Conservation (phyloP, 2,329 filamentous ascomycete genomes). For the Lomentospora prolificans region DNA sequence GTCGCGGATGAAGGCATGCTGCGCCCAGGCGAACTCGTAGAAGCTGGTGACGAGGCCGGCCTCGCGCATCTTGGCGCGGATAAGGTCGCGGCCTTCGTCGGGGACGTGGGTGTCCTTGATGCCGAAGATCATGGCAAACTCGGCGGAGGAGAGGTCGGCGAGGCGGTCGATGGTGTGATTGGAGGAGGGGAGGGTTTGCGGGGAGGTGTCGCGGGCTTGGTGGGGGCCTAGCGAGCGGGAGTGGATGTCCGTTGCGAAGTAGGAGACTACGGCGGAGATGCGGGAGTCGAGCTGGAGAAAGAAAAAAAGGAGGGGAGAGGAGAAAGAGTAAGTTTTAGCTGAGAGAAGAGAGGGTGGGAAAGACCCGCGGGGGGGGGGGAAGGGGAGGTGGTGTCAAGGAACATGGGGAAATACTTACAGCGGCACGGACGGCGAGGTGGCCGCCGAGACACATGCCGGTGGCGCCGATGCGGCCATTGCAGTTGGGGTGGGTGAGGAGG, state of each 20-base stretch:
- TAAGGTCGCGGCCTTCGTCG: conserved; percentile 69
- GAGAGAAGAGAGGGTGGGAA: neutral
- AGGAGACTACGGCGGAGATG: conserved; percentile 69
- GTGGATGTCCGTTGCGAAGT: conserved; percentile 91
- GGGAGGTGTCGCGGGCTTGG: conserved; percentile 35
- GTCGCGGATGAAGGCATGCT: conserved; percentile 90
- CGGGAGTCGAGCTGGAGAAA: conserved; percentile 56
- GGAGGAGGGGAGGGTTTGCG: conserved; percentile 22
- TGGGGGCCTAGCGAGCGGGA: conserved; percentile 61
- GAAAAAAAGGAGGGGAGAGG: neutral
- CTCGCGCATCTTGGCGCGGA: conserved; percentile 71
- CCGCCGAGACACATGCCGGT: conserved; percentile 93
- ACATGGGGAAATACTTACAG: conserved; percentile 28
- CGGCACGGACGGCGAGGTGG: conserved; percentile 60
- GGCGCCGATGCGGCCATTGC: conserved; percentile 68
- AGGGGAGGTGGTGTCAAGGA: neutral
- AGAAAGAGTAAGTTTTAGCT: neutral
- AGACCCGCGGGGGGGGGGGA: conserved; percentile 3
- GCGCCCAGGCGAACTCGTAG: conserved; percentile 86
- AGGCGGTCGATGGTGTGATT: conserved; percentile 45
- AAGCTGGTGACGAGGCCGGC: conserved; percentile 67
- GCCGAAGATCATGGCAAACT: conserved; percentile 84
- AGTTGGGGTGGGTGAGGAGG: conserved; percentile 63
- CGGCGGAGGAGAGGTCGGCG: conserved; percentile 64
- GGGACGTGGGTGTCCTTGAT: conserved; percentile 87